A percentile compares a stretch with the other conserved stretches of the same genome.
These are phyloP conservation scores for Tetramitus jugosus DNA, from an alignment of 208 protist species.

Conservation along the genomic window DNA sequence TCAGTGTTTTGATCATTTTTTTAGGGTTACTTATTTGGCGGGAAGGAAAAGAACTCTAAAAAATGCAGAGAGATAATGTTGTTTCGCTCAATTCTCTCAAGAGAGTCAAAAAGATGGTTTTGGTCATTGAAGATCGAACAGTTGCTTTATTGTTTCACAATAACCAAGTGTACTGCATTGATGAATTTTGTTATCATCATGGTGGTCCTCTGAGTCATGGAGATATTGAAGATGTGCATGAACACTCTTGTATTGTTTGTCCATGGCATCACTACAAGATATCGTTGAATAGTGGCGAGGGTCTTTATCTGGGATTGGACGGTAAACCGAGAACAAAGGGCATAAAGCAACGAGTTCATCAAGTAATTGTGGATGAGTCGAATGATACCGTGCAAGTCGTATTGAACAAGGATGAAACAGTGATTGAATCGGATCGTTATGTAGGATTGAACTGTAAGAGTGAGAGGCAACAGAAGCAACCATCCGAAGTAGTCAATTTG, in stretches of 20 bases:
- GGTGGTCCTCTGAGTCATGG: conserved; percentile 1
- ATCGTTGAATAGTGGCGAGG: background rate
- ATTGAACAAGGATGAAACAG: background rate
- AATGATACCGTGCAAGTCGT: background rate
- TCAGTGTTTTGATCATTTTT: too few species aligned
- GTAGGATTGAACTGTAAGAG: background rate
- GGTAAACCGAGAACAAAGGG: background rate
- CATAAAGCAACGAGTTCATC: background rate
- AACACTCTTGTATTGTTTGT: background rate
- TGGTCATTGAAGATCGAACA: too few species aligned
- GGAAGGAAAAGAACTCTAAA: too few species aligned
- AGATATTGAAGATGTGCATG: conserved; percentile 1
- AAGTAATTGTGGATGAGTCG: background rate
- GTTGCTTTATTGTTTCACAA: too few species aligned
- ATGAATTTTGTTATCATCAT: too few species aligned
- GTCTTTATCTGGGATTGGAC: background rate
- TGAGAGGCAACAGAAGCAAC: background rate
- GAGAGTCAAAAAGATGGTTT: too few species aligned
- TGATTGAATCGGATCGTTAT: background rate
- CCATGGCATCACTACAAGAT: conserved; percentile 21
- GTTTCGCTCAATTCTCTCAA: too few species aligned
- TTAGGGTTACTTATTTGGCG: too few species aligned
- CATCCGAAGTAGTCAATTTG: background rate
- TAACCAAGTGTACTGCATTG: too few species aligned
- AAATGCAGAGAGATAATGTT: too few species aligned